Conservation (phyloP, 768 basidiomycete species). For the Hirschioporus abietinus region DNA sequence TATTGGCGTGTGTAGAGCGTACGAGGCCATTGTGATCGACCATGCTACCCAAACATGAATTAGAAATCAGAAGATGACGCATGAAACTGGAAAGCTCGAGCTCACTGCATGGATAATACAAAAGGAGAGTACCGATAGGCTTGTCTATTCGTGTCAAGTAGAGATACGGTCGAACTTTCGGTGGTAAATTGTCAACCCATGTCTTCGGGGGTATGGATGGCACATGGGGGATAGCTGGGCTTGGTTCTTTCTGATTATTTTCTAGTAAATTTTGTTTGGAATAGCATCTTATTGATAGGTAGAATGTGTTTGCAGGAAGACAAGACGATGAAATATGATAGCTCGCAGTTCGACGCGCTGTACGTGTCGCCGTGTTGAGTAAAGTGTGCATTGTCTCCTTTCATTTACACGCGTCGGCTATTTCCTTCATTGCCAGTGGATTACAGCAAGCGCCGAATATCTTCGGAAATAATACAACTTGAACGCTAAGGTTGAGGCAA, state of each 20-base stretch:
- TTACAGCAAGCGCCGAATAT: too few relatives aligned
- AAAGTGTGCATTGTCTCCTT: neutral
- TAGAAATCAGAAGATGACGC: neutral
- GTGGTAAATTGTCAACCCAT: conserved; percentile 68
- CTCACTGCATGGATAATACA: conserved; percentile 93
- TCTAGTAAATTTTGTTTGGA: neutral
- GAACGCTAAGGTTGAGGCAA: neutral
- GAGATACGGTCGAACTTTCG: conserved; percentile 66
- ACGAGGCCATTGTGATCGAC: conserved; percentile 97
- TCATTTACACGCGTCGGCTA: neutral
- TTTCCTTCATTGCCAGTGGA: neutral
- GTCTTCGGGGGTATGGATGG: conserved; percentile 26
- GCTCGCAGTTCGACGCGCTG: neutral
- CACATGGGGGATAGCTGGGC: neutral
- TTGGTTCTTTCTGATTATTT: neutral
- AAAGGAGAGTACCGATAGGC: conserved; percentile 86
- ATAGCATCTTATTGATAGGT: neutral
- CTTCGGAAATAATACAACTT: neutral
- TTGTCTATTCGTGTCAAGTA: conserved; percentile 90
- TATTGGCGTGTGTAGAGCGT: conserved; percentile 63
- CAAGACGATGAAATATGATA: neutral
- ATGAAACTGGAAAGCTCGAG: conserved; percentile 14
- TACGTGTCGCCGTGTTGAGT: neutral
- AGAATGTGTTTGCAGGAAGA: neutral
- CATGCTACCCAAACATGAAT: conserved; percentile 61